These are phyloP conservation scores for Penicillium waksmanii DNA, from an alignment of 495 filamentous ascomycete genomes.

Conservation along the genomic window DNA sequence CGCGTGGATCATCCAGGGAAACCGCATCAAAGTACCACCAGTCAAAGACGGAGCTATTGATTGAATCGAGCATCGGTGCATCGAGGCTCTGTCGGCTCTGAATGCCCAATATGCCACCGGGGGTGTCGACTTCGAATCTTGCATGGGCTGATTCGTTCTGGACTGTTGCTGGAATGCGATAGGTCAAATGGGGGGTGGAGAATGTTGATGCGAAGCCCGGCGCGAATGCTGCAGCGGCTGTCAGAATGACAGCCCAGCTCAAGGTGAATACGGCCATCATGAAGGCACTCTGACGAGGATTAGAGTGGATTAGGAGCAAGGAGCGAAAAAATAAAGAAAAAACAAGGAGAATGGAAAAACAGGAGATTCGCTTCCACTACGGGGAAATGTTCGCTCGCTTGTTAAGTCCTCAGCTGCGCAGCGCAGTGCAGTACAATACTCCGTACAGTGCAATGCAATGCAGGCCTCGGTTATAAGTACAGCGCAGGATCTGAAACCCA, in stretches of 20 bases:
- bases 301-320: too few species aligned
- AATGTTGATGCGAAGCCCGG: background rate
- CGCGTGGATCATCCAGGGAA: slow-evolving; percentile 17
- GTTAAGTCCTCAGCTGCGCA: too few species aligned
- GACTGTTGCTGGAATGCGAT: slow-evolving; percentile 17
- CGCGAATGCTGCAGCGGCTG: background rate
- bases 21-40: slow-evolving; percentile 50
- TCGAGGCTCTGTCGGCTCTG: slow-evolving; percentile 27
- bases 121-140: slow-evolving; percentile 18
- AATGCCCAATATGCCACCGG: background rate
- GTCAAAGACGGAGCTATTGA: slow-evolving; percentile 40
- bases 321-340: too few species aligned
- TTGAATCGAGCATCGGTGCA: slow-evolving; percentile 27
- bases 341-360: too few species aligned
- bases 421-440: too few species aligned
- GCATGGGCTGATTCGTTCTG: slow-evolving; percentile 17
- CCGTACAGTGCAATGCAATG: too few species aligned
- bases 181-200: slow-evolving; percentile 4
- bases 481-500: background rate
- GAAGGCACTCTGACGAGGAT: too few species aligned
- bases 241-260: background rate
- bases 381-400: too few species aligned
- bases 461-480: too few species aligned
- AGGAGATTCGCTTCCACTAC: too few species aligned
- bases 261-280: background rate